Percentiles rank a stretch among this genome's conserved stretches.
phyloP scores from a whole-genome alignment of 495 filamentous ascomycete genomes.

The Pseudevernia furfuracea region DNA sequence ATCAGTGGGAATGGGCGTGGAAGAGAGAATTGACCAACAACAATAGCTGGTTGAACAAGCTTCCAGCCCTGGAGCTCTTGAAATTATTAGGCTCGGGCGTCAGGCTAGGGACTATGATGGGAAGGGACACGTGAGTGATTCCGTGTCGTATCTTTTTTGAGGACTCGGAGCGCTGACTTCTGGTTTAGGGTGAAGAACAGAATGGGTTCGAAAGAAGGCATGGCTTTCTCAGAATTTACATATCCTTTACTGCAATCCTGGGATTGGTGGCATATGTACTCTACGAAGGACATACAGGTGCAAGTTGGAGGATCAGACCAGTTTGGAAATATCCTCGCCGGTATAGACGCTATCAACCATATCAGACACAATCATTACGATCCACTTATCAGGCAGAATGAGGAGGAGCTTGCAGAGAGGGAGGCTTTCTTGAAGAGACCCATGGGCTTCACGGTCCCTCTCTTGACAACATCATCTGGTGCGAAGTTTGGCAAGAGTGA shows the following conservation, averaged over 20 bases:
- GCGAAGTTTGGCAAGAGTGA: constrained; percentile 93
- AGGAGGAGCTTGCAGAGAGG: constrained; percentile 20
- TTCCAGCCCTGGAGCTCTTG: constrained; percentile 64
- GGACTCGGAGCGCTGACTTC: neutral
- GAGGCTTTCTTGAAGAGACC: constrained; percentile 39
- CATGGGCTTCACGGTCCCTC: constrained; percentile 80
- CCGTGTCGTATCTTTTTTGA: neutral
- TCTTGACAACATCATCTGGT: constrained; percentile 77
- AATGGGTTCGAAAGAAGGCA: constrained; percentile 72
- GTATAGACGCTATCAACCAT: constrained; percentile 73
- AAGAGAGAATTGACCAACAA: constrained; percentile 66
- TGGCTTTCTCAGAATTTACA: constrained; percentile 88
- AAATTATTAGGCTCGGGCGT: constrained; percentile 60
- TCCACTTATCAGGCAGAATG: constrained; percentile 24
- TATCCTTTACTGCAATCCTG: constrained; percentile 95
- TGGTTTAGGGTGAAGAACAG: constrained; percentile 72
- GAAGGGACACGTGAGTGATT: constrained; percentile 71
- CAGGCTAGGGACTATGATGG: constrained; percentile 77
- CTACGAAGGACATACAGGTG: constrained; percentile 54
- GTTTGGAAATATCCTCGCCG: constrained; percentile 90
- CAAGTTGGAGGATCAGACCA: constrained; percentile 95
- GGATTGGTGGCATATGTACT: constrained; percentile 87
- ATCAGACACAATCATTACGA: constrained; percentile 50
- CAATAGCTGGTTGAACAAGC: constrained; percentile 65
- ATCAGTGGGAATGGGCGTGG: constrained; percentile 53